These are phyloP conservation scores for Physcomitrium patens DNA, from an alignment of 225 moss, liverwort and hornwort genomes.

Conservation along the genomic window DNA sequence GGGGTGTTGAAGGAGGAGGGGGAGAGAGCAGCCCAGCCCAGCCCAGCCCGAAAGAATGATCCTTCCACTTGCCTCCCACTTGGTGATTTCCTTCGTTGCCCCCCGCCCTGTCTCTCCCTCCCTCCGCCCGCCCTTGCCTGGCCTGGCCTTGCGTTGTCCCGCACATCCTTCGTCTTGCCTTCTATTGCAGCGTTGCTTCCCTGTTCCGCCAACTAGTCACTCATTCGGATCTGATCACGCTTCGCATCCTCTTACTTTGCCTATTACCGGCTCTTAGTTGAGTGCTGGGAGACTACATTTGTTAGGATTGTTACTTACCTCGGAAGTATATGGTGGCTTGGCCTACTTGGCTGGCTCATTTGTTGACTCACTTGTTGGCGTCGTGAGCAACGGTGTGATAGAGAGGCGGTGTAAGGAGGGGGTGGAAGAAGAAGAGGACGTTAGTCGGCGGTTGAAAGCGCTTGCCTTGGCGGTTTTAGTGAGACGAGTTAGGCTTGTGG, in stretches of 20 bases:
- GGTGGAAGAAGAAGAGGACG: neutral
- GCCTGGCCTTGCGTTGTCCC: no score
- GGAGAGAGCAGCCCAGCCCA: no score
- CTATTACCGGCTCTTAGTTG: no score
- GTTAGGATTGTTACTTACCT: no score
- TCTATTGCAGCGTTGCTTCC: constrained; percentile 15
- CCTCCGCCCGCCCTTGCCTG: no score
- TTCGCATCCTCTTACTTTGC: constrained; percentile 33
- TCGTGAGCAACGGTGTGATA: constrained; percentile 23
- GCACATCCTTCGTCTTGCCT: neutral
- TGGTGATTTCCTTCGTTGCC: neutral
- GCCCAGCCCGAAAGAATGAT: constrained; percentile 15
- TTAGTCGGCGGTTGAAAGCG: neutral
- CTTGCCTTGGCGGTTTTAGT: neutral
- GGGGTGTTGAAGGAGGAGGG: no score
- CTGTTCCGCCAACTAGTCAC: constrained; percentile 41
- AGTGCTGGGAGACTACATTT: no score
- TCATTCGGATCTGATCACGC: constrained; percentile 31
- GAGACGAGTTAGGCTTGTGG: neutral
- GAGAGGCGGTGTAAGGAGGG: constrained; percentile 18
- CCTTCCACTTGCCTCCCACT: constrained; percentile 45
- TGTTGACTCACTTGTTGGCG: constrained; percentile 53
- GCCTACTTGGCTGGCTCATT: constrained; percentile 30
- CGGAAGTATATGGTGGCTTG: no score
- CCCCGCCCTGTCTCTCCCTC: no score